Percentiles rank a stretch among this genome's conserved stretches.
Evolutionary conservation across 2,329 filamentous ascomycete genomes (phyloP).

Genomic region (Penicillium sp.): DNA sequence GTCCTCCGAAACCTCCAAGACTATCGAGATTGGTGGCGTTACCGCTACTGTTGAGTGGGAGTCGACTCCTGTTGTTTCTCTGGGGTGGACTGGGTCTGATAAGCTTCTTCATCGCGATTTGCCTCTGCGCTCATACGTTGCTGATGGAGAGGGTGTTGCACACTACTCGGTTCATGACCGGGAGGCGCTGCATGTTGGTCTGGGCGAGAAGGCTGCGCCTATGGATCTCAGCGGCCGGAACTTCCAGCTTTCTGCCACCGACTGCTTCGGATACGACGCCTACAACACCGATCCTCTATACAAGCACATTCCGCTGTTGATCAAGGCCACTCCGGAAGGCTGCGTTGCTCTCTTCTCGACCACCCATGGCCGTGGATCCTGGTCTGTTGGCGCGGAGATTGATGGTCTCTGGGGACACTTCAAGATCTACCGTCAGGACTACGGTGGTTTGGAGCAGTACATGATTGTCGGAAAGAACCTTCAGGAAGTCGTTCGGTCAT

Average conservation of each 20-base stretch:
- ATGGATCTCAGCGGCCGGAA: slow-evolving; percentile 69
- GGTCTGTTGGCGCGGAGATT: slow-evolving; percentile 69
- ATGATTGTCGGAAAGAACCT: slow-evolving; percentile 66
- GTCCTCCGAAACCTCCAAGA: slow-evolving; percentile 38
- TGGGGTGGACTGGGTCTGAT: slow-evolving; percentile 54
- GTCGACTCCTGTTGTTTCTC: slow-evolving; percentile 57
- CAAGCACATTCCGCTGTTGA: slow-evolving; percentile 72
- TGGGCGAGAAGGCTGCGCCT: slow-evolving; percentile 71
- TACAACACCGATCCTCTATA: slow-evolving; percentile 72
- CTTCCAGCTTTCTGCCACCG: slow-evolving; percentile 68
- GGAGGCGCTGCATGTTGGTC: slow-evolving; percentile 65
- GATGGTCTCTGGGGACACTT: slow-evolving; percentile 75
- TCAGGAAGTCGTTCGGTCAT: slow-evolving; percentile 64
- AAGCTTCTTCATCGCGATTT: slow-evolving; percentile 63
- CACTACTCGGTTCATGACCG: slow-evolving; percentile 66
- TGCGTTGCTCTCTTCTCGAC: slow-evolving; percentile 70
- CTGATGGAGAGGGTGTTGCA: slow-evolving; percentile 62
- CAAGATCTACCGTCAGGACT: slow-evolving; percentile 72
- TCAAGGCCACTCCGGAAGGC: slow-evolving; percentile 65
- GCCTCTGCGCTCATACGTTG: slow-evolving; percentile 64
- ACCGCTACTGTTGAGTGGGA: slow-evolving; percentile 61
- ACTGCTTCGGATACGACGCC: slow-evolving; percentile 73
- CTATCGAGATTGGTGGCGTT: slow-evolving; percentile 51
- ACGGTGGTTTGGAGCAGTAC: slow-evolving; percentile 72
- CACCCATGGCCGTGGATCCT: slow-evolving; percentile 63